These are phyloP conservation scores for Oxytropis ochrocephala DNA, from an alignment of 306 rosid species.

Conservation along the genomic window DNA sequence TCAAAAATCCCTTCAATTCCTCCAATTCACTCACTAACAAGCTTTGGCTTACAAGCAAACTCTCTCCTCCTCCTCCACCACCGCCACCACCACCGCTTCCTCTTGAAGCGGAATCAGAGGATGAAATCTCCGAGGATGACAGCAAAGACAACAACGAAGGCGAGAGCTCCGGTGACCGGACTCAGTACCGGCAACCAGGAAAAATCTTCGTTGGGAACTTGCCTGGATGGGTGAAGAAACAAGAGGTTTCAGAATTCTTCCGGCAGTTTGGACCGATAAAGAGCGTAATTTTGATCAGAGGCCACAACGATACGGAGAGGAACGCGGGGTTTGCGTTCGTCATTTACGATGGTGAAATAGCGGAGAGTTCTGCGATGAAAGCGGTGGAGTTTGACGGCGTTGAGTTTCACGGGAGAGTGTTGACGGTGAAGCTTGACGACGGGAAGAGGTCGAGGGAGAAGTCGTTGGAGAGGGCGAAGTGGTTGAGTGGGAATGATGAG, in stretches of 20 bases:
- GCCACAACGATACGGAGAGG: conserved; percentile 41
- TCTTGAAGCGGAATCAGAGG: not conserved
- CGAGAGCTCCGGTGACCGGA: not conserved
- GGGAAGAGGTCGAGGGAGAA: conserved; percentile 69
- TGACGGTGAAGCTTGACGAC: conserved; percentile 81
- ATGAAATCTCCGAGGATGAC: not conserved
- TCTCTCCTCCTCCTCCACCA: conserved; percentile 34
- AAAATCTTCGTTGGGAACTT: conserved; percentile 85
- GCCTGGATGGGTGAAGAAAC: conserved; percentile 76
- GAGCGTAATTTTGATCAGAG: conserved; percentile 70
- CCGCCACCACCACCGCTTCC: not conserved
- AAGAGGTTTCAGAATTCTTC: conserved; percentile 59
- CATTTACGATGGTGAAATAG: conserved; percentile 42
- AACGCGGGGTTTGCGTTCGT: conserved; percentile 83
- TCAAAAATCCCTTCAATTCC: conserved; percentile 31
- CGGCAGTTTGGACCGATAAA: conserved; percentile 80
- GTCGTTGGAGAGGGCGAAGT: conserved; percentile 45
- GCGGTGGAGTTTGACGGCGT: conserved; percentile 93
- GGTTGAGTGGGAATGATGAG: conserved; percentile 49
- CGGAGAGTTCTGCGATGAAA: conserved; percentile 57
- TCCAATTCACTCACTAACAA: conserved; percentile 48
- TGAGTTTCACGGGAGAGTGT: conserved; percentile 76
- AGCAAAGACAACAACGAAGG: conserved; percentile 6
- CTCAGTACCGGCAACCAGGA: conserved; percentile 62
- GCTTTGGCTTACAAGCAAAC: conserved; percentile 89